These are phyloP conservation scores for Lasiodiplodia citricola DNA, from an alignment of 2,329 filamentous ascomycete genomes.

Conservation along the genomic window DNA sequence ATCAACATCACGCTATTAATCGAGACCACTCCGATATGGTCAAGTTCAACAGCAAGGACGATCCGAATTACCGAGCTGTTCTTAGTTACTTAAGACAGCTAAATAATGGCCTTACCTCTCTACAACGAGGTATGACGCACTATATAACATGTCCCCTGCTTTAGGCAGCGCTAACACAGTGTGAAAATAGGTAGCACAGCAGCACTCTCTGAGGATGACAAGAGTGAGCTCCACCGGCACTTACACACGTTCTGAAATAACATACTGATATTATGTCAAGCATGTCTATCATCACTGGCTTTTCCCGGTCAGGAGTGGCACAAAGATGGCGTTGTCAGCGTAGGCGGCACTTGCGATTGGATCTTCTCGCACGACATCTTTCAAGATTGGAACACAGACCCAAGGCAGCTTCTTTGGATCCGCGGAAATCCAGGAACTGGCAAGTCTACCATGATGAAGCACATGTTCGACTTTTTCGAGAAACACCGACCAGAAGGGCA, in stretches of 20 bases:
- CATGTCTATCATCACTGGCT: neutral
- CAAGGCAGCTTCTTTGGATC: neutral
- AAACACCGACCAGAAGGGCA: neutral
- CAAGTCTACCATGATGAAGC: neutral
- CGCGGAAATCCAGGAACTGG: neutral
- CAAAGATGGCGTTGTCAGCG: neutral
- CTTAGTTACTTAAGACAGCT: neutral
- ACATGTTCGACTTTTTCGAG: neutral
- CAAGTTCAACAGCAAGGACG: neutral
- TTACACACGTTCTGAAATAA: accelerated
- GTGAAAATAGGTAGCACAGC: neutral
- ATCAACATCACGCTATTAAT: neutral
- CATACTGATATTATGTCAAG: neutral
- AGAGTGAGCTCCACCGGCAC: neutral
- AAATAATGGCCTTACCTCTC: too few relatives aligned
- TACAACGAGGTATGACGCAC: neutral
- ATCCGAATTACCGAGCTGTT: neutral
- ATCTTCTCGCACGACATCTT: neutral
- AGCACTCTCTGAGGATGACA: neutral
- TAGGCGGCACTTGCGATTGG: neutral
- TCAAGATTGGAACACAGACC: neutral
- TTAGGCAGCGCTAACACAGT: neutral
- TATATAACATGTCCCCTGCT: too few relatives aligned
- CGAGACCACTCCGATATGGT: neutral
- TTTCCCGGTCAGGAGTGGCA: neutral